phyloP scores from a whole-genome alignment of 2,329 filamentous ascomycete genomes.

The Aspergillus piperis region DNA sequence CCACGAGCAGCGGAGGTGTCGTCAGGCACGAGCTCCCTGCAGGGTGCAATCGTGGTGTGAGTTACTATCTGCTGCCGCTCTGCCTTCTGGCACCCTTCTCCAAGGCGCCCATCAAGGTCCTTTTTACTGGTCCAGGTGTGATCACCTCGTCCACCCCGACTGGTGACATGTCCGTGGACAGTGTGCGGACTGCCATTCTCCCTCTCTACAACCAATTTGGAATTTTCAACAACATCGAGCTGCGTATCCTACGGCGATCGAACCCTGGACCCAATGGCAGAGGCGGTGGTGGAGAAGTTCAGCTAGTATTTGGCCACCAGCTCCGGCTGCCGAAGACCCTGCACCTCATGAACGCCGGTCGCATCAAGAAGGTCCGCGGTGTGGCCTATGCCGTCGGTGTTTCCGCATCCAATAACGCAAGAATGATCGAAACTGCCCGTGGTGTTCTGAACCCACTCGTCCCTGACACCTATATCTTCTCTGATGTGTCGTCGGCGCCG shows the following conservation, averaged over 20 bases:
- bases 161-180: slow-evolving; percentile 89
- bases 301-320: slow-evolving; percentile 89
- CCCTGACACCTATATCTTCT: slow-evolving; percentile 86
- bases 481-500: slow-evolving; percentile 63
- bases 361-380: slow-evolving; percentile 84
- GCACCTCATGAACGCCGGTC: slow-evolving; percentile 79
- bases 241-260: slow-evolving; percentile 77
- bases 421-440: slow-evolving; percentile 90
- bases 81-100: slow-evolving; percentile 91
- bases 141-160: slow-evolving; percentile 83
- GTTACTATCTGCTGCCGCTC: slow-evolving; percentile 87
- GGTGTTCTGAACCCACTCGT: slow-evolving; percentile 84
- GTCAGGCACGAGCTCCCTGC: slow-evolving; percentile 79
- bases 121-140: slow-evolving; percentile 86
- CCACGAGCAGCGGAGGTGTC: slow-evolving; percentile 68
- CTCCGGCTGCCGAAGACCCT: slow-evolving; percentile 91
- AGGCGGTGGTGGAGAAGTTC: slow-evolving; percentile 88
- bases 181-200: slow-evolving; percentile 87
- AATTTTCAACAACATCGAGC: slow-evolving; percentile 80
- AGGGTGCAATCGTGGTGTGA: slow-evolving; percentile 76
- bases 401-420: slow-evolving; percentile 85
- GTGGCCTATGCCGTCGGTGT: slow-evolving; percentile 94
- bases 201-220: slow-evolving; percentile 90
- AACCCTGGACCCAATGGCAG: slow-evolving; percentile 73
- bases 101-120: slow-evolving; percentile 85